Evolutionary conservation across 768 basidiomycete genomes (phyloP).

Genomic region (Pholiota conissans): DNA sequence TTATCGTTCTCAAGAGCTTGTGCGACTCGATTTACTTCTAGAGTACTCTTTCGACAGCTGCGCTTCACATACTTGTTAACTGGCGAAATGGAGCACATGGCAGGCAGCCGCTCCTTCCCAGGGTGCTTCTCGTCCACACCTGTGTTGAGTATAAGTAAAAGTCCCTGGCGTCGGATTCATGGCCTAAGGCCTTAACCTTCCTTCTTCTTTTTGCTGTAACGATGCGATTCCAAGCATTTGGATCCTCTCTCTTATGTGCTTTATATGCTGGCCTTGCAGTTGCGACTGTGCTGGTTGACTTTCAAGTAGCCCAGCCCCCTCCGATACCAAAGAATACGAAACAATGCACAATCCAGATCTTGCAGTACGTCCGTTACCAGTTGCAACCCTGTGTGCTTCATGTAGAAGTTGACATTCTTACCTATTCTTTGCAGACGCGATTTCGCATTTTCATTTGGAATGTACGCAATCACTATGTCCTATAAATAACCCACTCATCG

Average conservation of each 20-base stretch:
- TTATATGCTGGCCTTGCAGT: constrained; percentile 19
- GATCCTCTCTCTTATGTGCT: constrained; percentile 11
- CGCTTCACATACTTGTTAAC: background rate
- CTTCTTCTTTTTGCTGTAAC: too few species aligned
- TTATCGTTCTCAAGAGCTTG: background rate
- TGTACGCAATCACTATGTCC: constrained; percentile 33
- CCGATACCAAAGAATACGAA: constrained; percentile 60
- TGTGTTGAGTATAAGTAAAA: constrained; percentile 12
- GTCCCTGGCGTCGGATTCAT: background rate
- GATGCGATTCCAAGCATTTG: constrained; percentile 6
- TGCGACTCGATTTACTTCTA: background rate
- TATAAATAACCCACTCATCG: background rate
- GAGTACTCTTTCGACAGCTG: background rate
- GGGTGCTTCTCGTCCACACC: constrained; percentile 25
- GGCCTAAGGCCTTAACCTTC: too few species aligned
- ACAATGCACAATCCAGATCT: constrained; percentile 63
- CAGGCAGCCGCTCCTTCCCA: constrained; percentile 15
- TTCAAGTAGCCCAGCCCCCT: constrained; percentile 76
- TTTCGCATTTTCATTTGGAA: constrained; percentile 70
- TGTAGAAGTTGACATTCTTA: background rate
- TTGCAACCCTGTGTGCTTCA: background rate
- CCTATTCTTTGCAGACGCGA: constrained; percentile 47
- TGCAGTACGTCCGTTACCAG: constrained; percentile 46
- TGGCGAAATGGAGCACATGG: constrained; percentile 18
- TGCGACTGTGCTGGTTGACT: constrained; percentile 54